A percentile compares a stretch with the other conserved stretches of the same genome.
Evolutionary conservation across 306 rosid genomes (phyloP).

Genomic region (Casuarina equisetifolia): DNA sequence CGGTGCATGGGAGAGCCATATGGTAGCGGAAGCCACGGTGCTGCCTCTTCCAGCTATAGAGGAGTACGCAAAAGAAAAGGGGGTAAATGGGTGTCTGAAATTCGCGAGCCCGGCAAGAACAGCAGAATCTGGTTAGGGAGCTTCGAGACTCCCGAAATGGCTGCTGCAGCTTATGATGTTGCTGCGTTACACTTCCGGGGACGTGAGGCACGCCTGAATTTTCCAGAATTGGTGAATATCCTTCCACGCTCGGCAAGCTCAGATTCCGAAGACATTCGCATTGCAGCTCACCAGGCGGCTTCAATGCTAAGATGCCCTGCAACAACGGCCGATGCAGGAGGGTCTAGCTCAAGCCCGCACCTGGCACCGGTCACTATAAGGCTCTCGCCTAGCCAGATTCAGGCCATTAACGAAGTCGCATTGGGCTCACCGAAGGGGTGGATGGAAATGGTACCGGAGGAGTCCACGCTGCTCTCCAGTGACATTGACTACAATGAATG

Average conservation of each 20-base stretch:
- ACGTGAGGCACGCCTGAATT: conserved; percentile 61
- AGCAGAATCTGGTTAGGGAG: conserved; percentile 91
- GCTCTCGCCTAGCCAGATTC: conserved; percentile 51
- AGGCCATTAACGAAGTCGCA: conserved; percentile 55
- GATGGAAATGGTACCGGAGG: conserved; percentile 48
- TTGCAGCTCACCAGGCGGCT: conserved; percentile 86
- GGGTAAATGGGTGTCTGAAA: conserved; percentile 99
- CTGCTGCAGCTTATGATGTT: conserved; percentile 82
- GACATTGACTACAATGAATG: conserved; percentile 38
- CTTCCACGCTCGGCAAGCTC: conserved; percentile 70
- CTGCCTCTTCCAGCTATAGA: conserved; percentile 61
- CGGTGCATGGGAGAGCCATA: conserved; percentile 42
- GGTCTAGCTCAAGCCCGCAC: not conserved
- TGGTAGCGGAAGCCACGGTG: conserved; percentile 27
- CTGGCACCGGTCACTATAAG: conserved; percentile 41
- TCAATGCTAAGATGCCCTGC: conserved; percentile 27
- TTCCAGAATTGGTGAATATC: conserved; percentile 53
- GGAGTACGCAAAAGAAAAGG: conserved; percentile 94
- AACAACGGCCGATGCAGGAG: not conserved
- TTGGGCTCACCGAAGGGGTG: conserved; percentile 48
- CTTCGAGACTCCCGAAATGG: conserved; percentile 81
- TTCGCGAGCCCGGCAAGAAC: conserved; percentile 83
- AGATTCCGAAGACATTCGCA: conserved; percentile 64
- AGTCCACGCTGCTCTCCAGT: conserved; percentile 32
- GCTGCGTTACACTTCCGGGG: conserved; percentile 82